Conservation (phyloP, 208 protist genomes). For the Leishmania gerbilli region DNA sequence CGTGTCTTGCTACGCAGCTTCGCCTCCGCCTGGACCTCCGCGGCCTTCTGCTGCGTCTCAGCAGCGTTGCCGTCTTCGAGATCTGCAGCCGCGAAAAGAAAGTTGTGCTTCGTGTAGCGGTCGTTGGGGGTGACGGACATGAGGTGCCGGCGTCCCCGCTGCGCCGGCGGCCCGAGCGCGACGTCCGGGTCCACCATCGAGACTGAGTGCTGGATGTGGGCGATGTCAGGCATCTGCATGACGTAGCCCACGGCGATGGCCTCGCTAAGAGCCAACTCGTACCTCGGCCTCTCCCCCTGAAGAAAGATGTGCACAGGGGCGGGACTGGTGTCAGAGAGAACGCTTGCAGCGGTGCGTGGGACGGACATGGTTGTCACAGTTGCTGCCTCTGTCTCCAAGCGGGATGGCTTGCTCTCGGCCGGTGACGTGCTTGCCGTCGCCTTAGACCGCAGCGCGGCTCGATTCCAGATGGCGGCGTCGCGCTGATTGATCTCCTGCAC, state of each 20-base stretch:
- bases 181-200: slow-evolving; percentile 84
- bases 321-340: slow-evolving; percentile 8
- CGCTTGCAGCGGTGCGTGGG: not conserved
- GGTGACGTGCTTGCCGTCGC: not conserved
- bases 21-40: slow-evolving; percentile 18
- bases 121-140: slow-evolving; percentile 82
- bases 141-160: slow-evolving; percentile 60
- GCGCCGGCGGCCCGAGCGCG: slow-evolving; percentile 64
- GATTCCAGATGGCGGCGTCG: slow-evolving; percentile 30
- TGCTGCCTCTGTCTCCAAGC: too few species aligned
- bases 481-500: slow-evolving; percentile 36
- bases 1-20: slow-evolving; percentile 47
- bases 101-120: slow-evolving; percentile 73
- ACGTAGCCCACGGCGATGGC: slow-evolving; percentile 77
- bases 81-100: slow-evolving; percentile 73
- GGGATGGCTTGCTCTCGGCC: not conserved
- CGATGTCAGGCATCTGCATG: slow-evolving; percentile 73
- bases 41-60: slow-evolving; percentile 37
- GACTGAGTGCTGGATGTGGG: slow-evolving; percentile 76
- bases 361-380: not conserved
- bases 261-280: slow-evolving; percentile 70
- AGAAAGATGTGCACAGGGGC: slow-evolving; percentile 84
- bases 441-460: slow-evolving; percentile 15
- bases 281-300: slow-evolving; percentile 48
- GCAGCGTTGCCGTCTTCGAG: slow-evolving; percentile 49